Conservation (phyloP, 257 asterid species). For the Solanum microdontum region DNA sequence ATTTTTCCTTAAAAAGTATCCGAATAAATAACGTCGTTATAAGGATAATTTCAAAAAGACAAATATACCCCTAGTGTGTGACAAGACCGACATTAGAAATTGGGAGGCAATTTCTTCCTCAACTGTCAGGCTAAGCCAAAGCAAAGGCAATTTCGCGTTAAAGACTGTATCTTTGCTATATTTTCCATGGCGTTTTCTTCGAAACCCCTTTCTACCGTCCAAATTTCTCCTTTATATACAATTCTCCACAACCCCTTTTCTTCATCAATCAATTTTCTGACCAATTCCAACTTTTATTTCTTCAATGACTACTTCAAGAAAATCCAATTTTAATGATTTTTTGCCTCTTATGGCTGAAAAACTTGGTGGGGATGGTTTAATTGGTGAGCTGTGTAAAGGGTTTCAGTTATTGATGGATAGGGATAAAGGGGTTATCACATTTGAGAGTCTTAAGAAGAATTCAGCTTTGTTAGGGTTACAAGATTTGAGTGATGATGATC, state of each 20-base stretch:
- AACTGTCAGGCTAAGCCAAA: background rate
- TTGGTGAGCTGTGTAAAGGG: slow-evolving; percentile 46
- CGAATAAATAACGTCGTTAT: background rate
- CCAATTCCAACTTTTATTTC: background rate
- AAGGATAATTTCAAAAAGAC: background rate
- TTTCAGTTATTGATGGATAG: slow-evolving; percentile 34
- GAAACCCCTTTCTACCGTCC: background rate
- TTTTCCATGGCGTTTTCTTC: background rate
- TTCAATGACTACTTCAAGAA: slow-evolving; percentile 1
- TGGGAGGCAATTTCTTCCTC: slow-evolving; percentile 2
- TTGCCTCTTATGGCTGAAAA: slow-evolving; percentile 50
- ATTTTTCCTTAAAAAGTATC: background rate
- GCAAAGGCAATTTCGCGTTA: background rate
- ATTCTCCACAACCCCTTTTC: background rate
- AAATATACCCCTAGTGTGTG: background rate
- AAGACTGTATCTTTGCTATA: background rate
- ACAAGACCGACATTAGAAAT: background rate
- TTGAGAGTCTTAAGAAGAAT: slow-evolving; percentile 39
- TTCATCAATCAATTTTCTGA: background rate
- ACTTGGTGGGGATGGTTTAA: slow-evolving; percentile 1
- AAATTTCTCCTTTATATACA: background rate
- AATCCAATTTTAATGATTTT: slow-evolving; percentile 32
- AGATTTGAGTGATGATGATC: slow-evolving; percentile 36
- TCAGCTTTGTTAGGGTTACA: slow-evolving; percentile 35
- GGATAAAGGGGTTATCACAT: slow-evolving; percentile 35